Base-by-base conservation (phyloP, 225 moss, liverwort and hornwort species). In the Ulota crispa region DNA sequence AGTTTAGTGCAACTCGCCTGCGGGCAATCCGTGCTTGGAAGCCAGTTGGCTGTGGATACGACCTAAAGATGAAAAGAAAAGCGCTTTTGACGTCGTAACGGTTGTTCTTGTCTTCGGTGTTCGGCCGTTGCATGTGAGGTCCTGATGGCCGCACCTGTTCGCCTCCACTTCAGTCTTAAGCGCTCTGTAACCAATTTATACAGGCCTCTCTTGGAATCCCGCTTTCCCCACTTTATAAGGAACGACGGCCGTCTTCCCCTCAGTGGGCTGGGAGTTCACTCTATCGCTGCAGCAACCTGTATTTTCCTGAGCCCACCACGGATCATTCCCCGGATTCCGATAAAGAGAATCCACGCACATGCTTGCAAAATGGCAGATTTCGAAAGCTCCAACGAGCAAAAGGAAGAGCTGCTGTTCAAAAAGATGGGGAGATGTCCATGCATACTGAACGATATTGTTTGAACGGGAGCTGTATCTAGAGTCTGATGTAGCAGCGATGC, bases 121-220 rank as follows among this genome's bases (percentile, higher is more conserved):
- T 78, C 85, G 45, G 75, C 76, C 63, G 81, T 81, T 85, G 81
- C 72, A 72, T 57, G 30, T 68, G 78, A 84, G 87, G 78, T 81
- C 56, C 45, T 68, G 80, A 86, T 81, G 81, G 79, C 55, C 76
- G 86, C 84, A 89, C 89, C 84, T 84, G 81, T 89, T 84, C 82
- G 76, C 72, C 86, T 83, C 85, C 84, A 34, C 64, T 60, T 64
- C 59, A 64, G 32, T 32, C 59, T 61, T 64, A 39, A 75, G 50
- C 14, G 73, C 61, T 15, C 13, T 83, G 69, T 85, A 89, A 89
- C 89, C 80, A 85, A 87, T 87, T 87, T 71, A 36, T 42, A 64
- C 68, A 79, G 63, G 62, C 81, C 84, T 76, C 86, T 71, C 79
- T 85, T 87, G 73, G 77, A 79, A 89, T 89, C 89, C 84, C 87